These are phyloP conservation scores for Trichophyton benhamiae DNA, from an alignment of 2,329 filamentous ascomycete genomes.

Conservation along the genomic window DNA sequence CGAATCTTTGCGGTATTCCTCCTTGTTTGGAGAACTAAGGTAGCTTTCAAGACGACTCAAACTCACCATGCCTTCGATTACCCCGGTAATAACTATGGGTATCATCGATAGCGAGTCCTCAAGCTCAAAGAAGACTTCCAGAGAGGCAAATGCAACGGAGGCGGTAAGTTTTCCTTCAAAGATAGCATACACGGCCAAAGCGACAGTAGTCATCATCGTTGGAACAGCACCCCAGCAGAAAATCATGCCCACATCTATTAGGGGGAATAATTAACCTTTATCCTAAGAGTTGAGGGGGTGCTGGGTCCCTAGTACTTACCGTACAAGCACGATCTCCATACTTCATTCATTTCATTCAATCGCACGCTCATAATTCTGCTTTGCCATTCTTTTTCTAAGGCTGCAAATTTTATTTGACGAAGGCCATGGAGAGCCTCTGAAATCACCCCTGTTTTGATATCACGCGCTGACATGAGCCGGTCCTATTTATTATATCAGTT, in stretches of 20 bases:
- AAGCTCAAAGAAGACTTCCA: conserved; percentile 1
- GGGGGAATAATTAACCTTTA: conserved; percentile 48
- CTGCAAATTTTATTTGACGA: conserved; percentile 3
- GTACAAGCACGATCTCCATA: background rate
- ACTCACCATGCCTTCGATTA: conserved; percentile 4
- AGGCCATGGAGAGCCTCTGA: conserved; percentile 4
- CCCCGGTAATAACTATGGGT: background rate
- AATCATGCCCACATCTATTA: conserved; percentile 37
- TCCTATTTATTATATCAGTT: background rate
- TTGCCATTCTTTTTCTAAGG: conserved; percentile 4
- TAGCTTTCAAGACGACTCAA: conserved; percentile 1
- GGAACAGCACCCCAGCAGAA: conserved; percentile 55
- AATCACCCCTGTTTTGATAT: background rate
- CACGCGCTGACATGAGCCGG: conserved; percentile 1
- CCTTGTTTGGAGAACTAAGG: background rate
- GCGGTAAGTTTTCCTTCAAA: conserved; percentile 52
- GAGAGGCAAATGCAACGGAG: conserved; percentile 63
- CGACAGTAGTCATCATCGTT: conserved; percentile 57
- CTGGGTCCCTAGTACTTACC: background rate
- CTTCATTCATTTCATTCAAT: background rate
- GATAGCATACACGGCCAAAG: conserved; percentile 55
- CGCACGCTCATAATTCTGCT: conserved; percentile 1
- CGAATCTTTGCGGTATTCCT: background rate
- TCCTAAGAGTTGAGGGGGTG: too few relatives aligned
- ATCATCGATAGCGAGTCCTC: conserved; percentile 1